Evolutionary conservation across 2,329 filamentous ascomycete genomes (phyloP), one percentile per base, ranked within the genome.

Genomic region (Fusarium miscanthi): DNA sequence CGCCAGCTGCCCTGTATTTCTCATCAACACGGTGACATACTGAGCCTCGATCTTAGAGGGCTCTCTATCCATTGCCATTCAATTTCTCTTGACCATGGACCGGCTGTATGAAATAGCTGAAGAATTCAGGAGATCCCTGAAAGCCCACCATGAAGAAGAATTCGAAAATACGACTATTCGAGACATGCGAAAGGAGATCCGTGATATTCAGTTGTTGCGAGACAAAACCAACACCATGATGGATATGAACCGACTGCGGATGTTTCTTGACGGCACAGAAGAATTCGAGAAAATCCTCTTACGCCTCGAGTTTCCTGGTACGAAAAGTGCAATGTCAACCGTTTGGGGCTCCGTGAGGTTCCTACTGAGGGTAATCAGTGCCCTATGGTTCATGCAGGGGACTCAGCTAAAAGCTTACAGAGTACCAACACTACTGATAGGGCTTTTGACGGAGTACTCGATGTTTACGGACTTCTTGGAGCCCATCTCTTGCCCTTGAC

Each of bases 231-330:
- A 37, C 1, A 66, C 27, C 5, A 60, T 66, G 63, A 66, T 66
- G 23, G 65, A 66, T 10, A 66, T 66, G 63, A 66, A 66, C 35
- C 35, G 63, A 4, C 30, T 66, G 0, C 14, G 17, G 4, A 66
- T 66, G 63, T 66, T 66, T 12, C 21, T 66, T 1, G 3, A 21
- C 0, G 63, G 63, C 0, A 52, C 60, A 7, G 62, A 66, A 6
- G 62, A 59, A 2, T 8, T 66, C 1, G 37, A 59, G 5, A 23
- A 46, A 3, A 4, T 35, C 1, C 19, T 66, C 3, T 4, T 41
- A 1, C 23, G 1, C 7, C 21, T 66, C 8, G 3, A n/a, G 2
- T 52, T 59, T 4, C 23, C 52, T 13, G 52, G 16, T 3, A 10
- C 62, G 0, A 21, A 13, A 8, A 30, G 40, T 0, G 40, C 41